These are phyloP conservation scores for Nematocida sp. DNA, from an alignment of 371 early-diverging fungal species.

Conservation along the genomic window DNA sequence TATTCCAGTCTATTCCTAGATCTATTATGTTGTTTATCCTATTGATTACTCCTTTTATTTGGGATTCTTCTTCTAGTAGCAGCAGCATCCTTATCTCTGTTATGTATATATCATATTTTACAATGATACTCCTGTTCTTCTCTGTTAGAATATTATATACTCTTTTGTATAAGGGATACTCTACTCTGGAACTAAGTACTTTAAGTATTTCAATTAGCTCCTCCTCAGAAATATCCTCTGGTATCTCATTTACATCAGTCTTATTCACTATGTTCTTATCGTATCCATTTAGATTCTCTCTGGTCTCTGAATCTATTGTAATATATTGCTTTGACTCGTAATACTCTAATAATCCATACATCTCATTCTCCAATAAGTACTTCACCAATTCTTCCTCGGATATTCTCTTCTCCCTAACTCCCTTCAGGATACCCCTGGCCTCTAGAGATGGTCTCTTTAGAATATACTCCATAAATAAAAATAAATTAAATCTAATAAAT, in stretches of 20 bases:
- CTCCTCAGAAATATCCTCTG: slow-evolving; percentile 2
- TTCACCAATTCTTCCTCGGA: background rate
- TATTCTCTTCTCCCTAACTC: background rate
- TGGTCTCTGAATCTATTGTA: background rate
- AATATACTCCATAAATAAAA: slow-evolving; percentile 31
- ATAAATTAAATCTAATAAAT: background rate
- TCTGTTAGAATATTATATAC: slow-evolving; percentile 3
- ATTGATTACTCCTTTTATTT: background rate
- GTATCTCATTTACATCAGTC: background rate
- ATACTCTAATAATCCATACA: slow-evolving; percentile 1
- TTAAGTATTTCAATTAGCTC: background rate
- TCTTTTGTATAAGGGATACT: slow-evolving; percentile 4
- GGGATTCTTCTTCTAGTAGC: background rate
- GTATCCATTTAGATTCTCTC: background rate
- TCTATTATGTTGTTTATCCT: slow-evolving; percentile 65
- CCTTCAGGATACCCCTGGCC: background rate
- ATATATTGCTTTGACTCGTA: slow-evolving; percentile 9
- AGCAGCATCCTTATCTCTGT: slow-evolving; percentile 34
- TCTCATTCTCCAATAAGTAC: background rate
- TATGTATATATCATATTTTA: slow-evolving; percentile 28
- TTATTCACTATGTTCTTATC: no score
- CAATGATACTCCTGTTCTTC: slow-evolving; percentile 10
- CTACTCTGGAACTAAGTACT: background rate
- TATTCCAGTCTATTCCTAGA: slow-evolving; percentile 98
- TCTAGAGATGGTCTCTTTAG: slow-evolving; percentile 37